A percentile compares a stretch with the other conserved stretches of the same genome.
phyloP scores from a whole-genome alignment of 495 filamentous ascomycete genomes.

The Aspergillus affinis region DNA sequence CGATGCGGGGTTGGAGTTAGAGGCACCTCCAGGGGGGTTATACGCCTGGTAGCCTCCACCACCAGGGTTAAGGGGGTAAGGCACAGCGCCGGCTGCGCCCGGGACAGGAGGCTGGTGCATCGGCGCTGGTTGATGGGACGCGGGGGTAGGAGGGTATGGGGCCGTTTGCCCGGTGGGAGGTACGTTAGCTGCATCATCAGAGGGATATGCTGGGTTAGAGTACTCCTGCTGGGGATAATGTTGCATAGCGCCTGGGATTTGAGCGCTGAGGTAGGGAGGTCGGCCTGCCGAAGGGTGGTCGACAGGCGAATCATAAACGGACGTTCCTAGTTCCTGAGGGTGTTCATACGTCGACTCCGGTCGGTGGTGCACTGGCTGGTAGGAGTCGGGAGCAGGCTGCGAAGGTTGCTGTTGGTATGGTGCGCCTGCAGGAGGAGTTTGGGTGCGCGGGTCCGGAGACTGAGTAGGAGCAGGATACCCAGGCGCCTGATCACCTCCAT shows the following conservation, averaged over 20 bases:
- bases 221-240: conserved; percentile 49
- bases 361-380: conserved; percentile 47
- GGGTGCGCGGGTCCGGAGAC: conserved; percentile 46
- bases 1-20: conserved; percentile 42
- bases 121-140: conserved; percentile 49
- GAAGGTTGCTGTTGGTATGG: conserved; percentile 35
- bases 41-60: conserved; percentile 52
- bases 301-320: conserved; percentile 77
- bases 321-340: conserved; percentile 84
- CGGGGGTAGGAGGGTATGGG: conserved; percentile 44
- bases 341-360: conserved; percentile 74
- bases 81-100: conserved; percentile 39
- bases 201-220: conserved; percentile 58
- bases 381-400: conserved; percentile 40
- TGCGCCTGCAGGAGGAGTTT: conserved; percentile 35
- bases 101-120: conserved; percentile 45
- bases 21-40: conserved; percentile 36
- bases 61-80: conserved; percentile 42
- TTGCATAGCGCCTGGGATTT: conserved; percentile 37
- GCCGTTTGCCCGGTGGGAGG: conserved; percentile 38
- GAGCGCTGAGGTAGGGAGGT: conserved; percentile 46
- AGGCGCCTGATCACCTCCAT: conserved; percentile 36
- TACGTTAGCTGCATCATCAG: conserved; percentile 49
- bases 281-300: conserved; percentile 38
- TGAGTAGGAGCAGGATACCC: conserved; percentile 40